A percentile compares a stretch with the other conserved stretches of the same genome.
Evolutionary conservation across 2,329 filamentous ascomycete species (phyloP).

Genomic region (Akanthomyces uredinophilus): DNA sequence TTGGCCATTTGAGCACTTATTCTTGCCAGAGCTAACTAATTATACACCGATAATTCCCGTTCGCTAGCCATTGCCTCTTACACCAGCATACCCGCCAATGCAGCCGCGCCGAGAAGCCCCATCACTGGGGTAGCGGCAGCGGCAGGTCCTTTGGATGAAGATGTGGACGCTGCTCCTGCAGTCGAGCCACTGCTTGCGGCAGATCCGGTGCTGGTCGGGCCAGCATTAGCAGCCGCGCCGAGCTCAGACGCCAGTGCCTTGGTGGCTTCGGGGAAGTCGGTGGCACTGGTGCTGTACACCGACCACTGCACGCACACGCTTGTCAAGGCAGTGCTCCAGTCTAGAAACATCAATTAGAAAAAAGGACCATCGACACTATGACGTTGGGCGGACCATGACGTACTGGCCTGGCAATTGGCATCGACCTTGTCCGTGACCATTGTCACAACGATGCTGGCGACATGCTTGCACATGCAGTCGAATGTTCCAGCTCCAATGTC

Average conservation of each 20-base stretch:
- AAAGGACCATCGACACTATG: not conserved
- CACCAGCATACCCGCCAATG: constrained; percentile 5
- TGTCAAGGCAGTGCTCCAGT: not conserved
- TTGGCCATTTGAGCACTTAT: not conserved
- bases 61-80: not conserved
- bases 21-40: too few species aligned
- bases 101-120: constrained; percentile 10
- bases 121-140: constrained; percentile 9
- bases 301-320: constrained; percentile 2
- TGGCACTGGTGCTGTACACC: constrained; percentile 3
- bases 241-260: constrained; percentile 13
- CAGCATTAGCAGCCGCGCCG: not conserved
- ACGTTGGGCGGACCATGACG: not conserved
- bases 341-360: not conserved
- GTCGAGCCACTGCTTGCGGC: constrained; percentile 3
- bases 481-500: constrained; percentile 2
- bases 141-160: constrained; percentile 8
- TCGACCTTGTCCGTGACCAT: not conserved
- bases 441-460: constrained; percentile 2
- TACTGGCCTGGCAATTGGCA: constrained; percentile 11
- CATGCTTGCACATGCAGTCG: constrained; percentile 12
- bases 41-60: not conserved
- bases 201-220: not conserved
- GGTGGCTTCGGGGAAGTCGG: constrained; percentile 7
- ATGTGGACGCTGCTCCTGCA: constrained; percentile 4